Evolutionary conservation across 192 early-diverging fungal genomes (phyloP).

Genomic region (Linnemannia zychae): DNA sequence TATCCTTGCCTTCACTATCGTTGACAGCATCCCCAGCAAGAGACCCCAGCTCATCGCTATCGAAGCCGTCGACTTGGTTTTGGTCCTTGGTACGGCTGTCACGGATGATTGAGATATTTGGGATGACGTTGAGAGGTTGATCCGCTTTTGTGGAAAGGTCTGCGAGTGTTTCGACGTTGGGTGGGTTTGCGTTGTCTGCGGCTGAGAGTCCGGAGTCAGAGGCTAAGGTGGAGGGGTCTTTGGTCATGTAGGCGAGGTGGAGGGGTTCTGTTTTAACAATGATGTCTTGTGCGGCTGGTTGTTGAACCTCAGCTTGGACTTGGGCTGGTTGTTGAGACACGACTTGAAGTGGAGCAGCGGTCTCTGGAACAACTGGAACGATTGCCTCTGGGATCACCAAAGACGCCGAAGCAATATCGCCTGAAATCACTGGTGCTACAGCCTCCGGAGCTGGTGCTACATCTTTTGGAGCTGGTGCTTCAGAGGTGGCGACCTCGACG

Average conservation of each 20-base stretch:
- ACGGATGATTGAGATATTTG: background rate
- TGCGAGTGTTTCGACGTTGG: background rate
- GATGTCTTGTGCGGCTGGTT: background rate
- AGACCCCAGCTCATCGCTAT: conserved; percentile 11
- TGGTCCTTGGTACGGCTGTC: conserved; percentile 5
- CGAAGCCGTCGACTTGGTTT: background rate
- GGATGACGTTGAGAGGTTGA: conserved; percentile 21
- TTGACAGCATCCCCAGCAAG: conserved; percentile 35
- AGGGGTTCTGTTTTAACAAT: background rate
- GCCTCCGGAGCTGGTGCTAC: too few species aligned
- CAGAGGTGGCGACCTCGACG: too few species aligned
- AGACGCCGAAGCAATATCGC: too few species aligned
- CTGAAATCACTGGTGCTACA: too few species aligned
- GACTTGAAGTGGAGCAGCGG: background rate
- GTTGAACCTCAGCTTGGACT: background rate
- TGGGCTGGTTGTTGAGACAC: background rate
- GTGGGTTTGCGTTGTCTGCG: background rate
- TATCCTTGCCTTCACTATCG: conserved; percentile 3
- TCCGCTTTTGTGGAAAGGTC: conserved; percentile 24
- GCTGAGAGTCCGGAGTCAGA: too few species aligned
- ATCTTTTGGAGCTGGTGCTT: too few species aligned
- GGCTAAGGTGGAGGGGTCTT: background rate
- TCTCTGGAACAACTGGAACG: background rate
- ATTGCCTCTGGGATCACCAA: background rate
- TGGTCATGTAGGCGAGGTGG: conserved; percentile 16